Evolutionary conservation across 805 yeast species (phyloP), one percentile per base, ranked within the genome.

Genomic region (Ogataea salicorniae): DNA sequence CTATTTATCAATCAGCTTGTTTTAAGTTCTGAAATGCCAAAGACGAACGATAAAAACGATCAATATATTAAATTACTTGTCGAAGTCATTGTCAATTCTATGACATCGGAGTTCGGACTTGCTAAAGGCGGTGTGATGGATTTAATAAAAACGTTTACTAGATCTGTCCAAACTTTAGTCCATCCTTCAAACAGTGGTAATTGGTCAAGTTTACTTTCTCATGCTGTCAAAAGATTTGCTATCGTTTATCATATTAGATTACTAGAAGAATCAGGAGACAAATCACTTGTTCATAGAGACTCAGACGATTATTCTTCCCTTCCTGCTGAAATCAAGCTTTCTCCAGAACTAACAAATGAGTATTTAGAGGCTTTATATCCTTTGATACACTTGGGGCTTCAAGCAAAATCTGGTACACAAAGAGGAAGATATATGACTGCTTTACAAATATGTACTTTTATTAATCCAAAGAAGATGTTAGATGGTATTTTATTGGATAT

Each of bases 171-270:
- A 51, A 87, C 96, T 17, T 87, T 84, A 65, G 83, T 82, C 3
- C 97, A 94, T 63, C 99, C 99, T 6, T 90, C 98, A 0, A 91
- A 91, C 62, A 65, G 74, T n/a, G 98, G 97, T 0, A 75, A 76
- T n/a, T 91, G 98, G 97, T 77, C 95, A 0, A 66, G 75, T 26
- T 70, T 83, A 5, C 77, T 92, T 31, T 75, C 95, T 0, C 79
- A 79, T 48, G 75, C 87, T 26, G 69, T 86, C n/a, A 74, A 76
- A 50, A 76, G 80, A 39, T 67, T 88, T 45, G 76, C 82, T 0
- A 71, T 74, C 42, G 77, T 77, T 52, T 81, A 80, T 49, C 88
- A 83, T 58, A 75, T 77, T 45, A 72, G 95, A 57, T 68, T 61
- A 36, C 67, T 73, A 44, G 66, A 72, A 45, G 91, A 84, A 56